These are phyloP conservation scores for Pigoraptor vietnamica DNA, from an alignment of 78 protist genomes.

Conservation along the genomic window DNA sequence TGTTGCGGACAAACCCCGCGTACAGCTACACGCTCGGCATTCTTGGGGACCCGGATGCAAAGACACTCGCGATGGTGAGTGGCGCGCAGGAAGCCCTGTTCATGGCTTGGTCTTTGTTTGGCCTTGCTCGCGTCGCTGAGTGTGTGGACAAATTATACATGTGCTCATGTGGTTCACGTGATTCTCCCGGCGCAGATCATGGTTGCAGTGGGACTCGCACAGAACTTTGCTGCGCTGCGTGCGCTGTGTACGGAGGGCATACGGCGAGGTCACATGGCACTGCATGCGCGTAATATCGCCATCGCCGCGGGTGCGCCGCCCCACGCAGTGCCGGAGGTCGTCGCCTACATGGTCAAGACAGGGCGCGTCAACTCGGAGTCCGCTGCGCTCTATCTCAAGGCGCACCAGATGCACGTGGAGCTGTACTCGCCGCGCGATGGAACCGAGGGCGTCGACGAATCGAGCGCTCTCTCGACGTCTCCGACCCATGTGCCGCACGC, in stretches of 20 bases:
- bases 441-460: no score
- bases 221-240: slow-evolving; percentile 22
- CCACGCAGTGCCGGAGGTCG: neutral
- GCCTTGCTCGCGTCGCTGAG: no score
- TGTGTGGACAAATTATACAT: no score
- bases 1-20: neutral
- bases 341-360: neutral
- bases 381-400: neutral
- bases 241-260: slow-evolving; percentile 8
- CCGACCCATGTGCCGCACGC: no score
- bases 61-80: no score
- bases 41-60: neutral
- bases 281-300: slow-evolving; percentile 24
- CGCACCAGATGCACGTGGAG: neutral
- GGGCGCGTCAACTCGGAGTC: neutral
- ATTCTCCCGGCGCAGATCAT: neutral
- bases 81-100: no score
- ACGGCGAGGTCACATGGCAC: slow-evolving; percentile 18
- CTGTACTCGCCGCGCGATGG: no score
- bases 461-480: no score
- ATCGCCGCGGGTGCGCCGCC: neutral
- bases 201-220: slow-evolving; percentile 24
- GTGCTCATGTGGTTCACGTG: no score
- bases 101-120: no score
- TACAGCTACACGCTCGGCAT: neutral